A percentile compares a stretch with the other conserved stretches of the same genome.
Evolutionary conservation across 2,329 filamentous ascomycete genomes (phyloP).

Genomic region (Xylaria multiplex): DNA sequence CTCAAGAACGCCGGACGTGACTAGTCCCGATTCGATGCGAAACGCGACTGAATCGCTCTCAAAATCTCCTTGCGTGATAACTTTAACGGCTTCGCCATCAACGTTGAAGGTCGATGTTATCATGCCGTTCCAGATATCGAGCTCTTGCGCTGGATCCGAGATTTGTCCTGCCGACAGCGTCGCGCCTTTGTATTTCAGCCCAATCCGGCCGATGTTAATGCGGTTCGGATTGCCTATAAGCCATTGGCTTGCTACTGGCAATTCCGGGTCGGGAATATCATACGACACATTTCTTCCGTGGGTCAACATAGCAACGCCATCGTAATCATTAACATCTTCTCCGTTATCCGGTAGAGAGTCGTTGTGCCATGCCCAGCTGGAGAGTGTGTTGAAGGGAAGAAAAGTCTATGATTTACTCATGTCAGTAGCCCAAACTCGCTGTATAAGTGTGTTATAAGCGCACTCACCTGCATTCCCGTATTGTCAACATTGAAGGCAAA

Average conservation of each 20-base stretch:
- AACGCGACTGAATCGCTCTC: conserved; percentile 53
- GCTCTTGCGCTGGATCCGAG: conserved; percentile 48
- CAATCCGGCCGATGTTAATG: conserved; percentile 56
- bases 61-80: conserved; percentile 53
- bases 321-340: conserved; percentile 48
- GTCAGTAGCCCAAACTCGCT: not conserved
- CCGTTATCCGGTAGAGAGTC: conserved; percentile 52
- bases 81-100: conserved; percentile 46
- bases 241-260: conserved; percentile 59
- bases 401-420: conserved; percentile 39
- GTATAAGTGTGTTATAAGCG: not conserved
- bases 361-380: conserved; percentile 48
- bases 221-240: conserved; percentile 61
- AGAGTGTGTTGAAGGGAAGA: conserved; percentile 46
- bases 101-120: conserved; percentile 53
- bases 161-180: conserved; percentile 49
- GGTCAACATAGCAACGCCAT: conserved; percentile 48
- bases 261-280: conserved; percentile 50
- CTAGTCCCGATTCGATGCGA: conserved; percentile 50
- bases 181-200: conserved; percentile 50
- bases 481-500: conserved; percentile 48
- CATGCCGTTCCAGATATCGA: conserved; percentile 53
- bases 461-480: conserved; percentile 44
- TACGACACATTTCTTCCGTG: conserved; percentile 54
- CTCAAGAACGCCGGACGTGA: conserved; percentile 48